Evolutionary conservation across 495 filamentous ascomycete species (phyloP).

Genomic region (Penicillium lagena): DNA sequence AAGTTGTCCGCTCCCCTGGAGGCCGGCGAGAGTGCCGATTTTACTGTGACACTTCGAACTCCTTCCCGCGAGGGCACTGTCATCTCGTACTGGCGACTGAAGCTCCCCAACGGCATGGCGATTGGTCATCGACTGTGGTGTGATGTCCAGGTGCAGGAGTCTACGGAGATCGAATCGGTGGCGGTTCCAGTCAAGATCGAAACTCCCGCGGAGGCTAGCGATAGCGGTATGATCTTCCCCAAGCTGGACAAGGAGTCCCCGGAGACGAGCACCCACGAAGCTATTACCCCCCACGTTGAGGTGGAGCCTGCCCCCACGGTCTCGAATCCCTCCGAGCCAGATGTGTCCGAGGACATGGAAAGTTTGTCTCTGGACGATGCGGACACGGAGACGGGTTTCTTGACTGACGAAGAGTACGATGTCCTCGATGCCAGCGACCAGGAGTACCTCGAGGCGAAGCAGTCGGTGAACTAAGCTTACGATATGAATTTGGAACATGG

Average conservation of each 20-base stretch:
- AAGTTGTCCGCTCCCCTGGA: slow-evolving; percentile 60
- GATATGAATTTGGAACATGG: slow-evolving; percentile 11
- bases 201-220: slow-evolving; percentile 13
- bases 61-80: slow-evolving; percentile 64
- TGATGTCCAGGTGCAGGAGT: slow-evolving; percentile 63
- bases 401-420: slow-evolving; percentile 97
- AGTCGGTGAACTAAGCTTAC: slow-evolving; percentile 17
- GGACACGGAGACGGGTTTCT: slow-evolving; percentile 57
- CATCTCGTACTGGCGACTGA: slow-evolving; percentile 96
- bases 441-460: slow-evolving; percentile 55
- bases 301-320: slow-evolving; percentile 25
- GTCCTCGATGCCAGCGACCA: slow-evolving; percentile 93
- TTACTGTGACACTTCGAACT: slow-evolving; percentile 78
- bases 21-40: slow-evolving; percentile 67
- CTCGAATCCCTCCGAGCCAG: slow-evolving; percentile 41
- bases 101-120: slow-evolving; percentile 67
- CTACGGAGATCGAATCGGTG: neutral
- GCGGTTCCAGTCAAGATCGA: slow-evolving; percentile 18
- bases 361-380: slow-evolving; percentile 57
- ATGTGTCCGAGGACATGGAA: slow-evolving; percentile 62
- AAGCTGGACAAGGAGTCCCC: slow-evolving; percentile 94
- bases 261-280: slow-evolving; percentile 66
- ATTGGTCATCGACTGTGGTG: slow-evolving; percentile 97
- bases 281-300: slow-evolving; percentile 10
- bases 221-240: slow-evolving; percentile 91